Base-by-base conservation (phyloP, 1,284 basidiomycete genomes). In the Cutaneotrichosporon sp. region DNA sequence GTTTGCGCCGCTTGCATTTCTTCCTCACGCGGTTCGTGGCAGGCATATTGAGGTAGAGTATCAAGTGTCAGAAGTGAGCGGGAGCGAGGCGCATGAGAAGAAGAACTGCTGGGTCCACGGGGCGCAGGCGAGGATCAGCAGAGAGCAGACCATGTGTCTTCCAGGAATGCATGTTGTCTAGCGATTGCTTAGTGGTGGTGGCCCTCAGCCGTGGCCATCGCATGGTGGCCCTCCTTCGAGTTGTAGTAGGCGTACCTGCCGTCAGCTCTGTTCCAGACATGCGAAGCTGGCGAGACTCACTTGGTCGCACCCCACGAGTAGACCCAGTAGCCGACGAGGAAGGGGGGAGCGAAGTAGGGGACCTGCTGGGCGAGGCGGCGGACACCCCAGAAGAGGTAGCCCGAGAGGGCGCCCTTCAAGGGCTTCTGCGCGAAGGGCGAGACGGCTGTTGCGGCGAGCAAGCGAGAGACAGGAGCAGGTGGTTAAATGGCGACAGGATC, bases 311-410 rank as follows among this genome's bases (percentile, higher is more conserved):
- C 90, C 89, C 90, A 94, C n/a, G 86, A 78, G 81, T 94, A 93
- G 47, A 88, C 85, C 53, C 85, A 87, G 78, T 93, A 95, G 65
- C 89, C 92, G 63, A 88, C 73, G 56, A 84, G 86, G 71, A 93
- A 84, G 30, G 93, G 93, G 69, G 92, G 79, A 63, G 86, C 82
- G 82, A 90, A 92, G 84, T 92, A 97, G 56, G 90, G 83, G 30
- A 87, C 83, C 76, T 95, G 90, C 47, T 82, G 83, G 61, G 88
- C 86, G 56, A 93, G 80, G 70, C 93, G 88, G 69, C 85, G 85
- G 84, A 89, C 90, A 56, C 92, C 93, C 82, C 94, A 92, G 85
- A 94, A 91, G 71, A 94, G 75, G 84, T 90, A 96, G 72, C 82
- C 86, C 62, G 85, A 83, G 76, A 95, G 78, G 72, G 88, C 86